phyloP scores from a whole-genome alignment of 306 rosid genomes.

The Cajanus cajan region DNA sequence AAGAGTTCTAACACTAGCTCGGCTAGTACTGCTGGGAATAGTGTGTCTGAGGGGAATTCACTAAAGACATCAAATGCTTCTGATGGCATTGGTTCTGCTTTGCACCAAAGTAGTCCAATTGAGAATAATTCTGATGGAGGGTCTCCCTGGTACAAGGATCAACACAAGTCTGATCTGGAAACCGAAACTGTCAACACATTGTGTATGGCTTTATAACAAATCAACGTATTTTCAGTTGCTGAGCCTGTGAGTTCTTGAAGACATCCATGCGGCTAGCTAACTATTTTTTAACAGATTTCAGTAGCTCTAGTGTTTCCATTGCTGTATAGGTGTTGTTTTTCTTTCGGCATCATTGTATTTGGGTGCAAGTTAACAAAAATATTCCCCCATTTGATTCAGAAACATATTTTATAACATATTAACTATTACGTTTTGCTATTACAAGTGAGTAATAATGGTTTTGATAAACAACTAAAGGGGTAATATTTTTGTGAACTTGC shows the following conservation, averaged over 20 bases:
- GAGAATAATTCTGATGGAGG: conserved; percentile 80
- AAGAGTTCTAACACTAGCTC: conserved; percentile 55
- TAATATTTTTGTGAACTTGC: conserved; percentile 52
- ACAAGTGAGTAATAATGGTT: conserved; percentile 20
- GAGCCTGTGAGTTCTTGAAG: conserved; percentile 62
- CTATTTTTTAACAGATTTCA: conserved; percentile 37
- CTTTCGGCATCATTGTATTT: conserved; percentile 26
- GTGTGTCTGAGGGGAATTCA: conserved; percentile 50
- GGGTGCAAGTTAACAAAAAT: conserved; percentile 56
- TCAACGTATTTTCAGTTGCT: conserved; percentile 20
- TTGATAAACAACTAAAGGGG: conserved; percentile 40
- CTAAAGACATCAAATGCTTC: conserved; percentile 59
- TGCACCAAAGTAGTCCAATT: conserved; percentile 48
- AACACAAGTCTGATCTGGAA: conserved; percentile 44
- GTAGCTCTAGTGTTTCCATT: conserved; percentile 31
- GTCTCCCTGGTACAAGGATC: conserved; percentile 65
- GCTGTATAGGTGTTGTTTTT: conserved; percentile 45
- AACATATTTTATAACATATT: neutral
- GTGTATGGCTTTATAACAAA: conserved; percentile 51
- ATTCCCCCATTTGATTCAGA: conserved; percentile 36
- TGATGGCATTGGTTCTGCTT: conserved; percentile 54
- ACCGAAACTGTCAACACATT: conserved; percentile 47
- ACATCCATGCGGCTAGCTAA: conserved; percentile 59
- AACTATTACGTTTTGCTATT: neutral
- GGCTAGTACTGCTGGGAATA: conserved; percentile 46